Percentiles rank a stretch among this genome's conserved stretches.
Conservation (phyloP, 2,329 filamentous ascomycete species). For the Drechslerella stenobrocha region DNA sequence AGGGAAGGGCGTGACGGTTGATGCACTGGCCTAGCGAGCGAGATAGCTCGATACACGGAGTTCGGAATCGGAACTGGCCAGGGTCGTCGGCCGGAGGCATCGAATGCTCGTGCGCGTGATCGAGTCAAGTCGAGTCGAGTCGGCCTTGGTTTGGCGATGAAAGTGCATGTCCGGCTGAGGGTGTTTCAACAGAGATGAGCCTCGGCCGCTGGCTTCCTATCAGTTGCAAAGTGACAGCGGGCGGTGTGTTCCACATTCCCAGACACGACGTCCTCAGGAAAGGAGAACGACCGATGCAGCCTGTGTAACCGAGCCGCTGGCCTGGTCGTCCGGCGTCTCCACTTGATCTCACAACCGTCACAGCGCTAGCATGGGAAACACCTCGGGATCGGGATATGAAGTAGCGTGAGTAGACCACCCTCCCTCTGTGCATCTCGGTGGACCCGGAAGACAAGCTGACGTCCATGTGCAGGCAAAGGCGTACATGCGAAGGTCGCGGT, state of each 20-base stretch:
- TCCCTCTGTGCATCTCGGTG: too few relatives aligned
- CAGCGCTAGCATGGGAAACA: background rate
- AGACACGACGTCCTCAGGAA: conserved; percentile 26
- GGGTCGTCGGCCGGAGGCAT: too few relatives aligned
- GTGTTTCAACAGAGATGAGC: background rate
- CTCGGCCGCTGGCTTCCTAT: conserved; percentile 20
- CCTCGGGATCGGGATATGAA: too few relatives aligned
- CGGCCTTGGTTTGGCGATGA: background rate
- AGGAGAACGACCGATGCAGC: conserved; percentile 20
- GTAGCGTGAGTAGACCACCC: too few relatives aligned
- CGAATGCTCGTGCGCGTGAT: too few relatives aligned
- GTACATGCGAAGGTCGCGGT: too few relatives aligned
- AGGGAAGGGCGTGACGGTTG: too few relatives aligned
- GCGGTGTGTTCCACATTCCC: conserved; percentile 33
- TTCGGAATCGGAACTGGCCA: too few relatives aligned
- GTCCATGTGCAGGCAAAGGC: background rate
- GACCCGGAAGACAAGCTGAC: background rate
- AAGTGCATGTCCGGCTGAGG: background rate
- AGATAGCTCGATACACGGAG: too few relatives aligned
- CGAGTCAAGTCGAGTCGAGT: too few relatives aligned
- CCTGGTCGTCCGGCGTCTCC: too few relatives aligned
- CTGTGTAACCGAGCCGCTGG: conserved; percentile 33
- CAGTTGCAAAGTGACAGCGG: conserved; percentile 24
- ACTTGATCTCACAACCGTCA: background rate
- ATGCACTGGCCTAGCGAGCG: too few relatives aligned